phyloP scores from a whole-genome alignment of 176 grass and related monocot genomes.

The Phoenix roebelenii region DNA sequence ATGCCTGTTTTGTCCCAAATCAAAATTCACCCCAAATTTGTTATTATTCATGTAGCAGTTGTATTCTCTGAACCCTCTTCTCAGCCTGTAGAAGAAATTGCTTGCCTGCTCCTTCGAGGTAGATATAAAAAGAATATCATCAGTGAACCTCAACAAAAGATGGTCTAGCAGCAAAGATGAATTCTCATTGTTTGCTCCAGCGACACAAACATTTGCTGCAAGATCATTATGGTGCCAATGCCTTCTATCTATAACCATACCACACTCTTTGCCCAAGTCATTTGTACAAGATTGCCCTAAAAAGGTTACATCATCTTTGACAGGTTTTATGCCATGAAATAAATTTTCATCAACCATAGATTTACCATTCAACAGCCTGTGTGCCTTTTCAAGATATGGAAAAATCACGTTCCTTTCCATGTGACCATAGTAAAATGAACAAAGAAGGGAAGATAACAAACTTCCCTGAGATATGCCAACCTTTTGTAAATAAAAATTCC shows the following conservation, averaged over 20 bases:
- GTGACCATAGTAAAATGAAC: constrained; percentile 74
- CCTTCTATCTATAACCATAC: too few relatives aligned
- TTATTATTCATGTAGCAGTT: constrained; percentile 73
- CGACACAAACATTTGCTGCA: not conserved
- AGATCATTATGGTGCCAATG: not conserved
- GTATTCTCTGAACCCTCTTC: constrained; percentile 63
- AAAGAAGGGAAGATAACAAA: constrained; percentile 65
- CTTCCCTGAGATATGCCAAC: constrained; percentile 82
- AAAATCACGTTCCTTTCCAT: constrained; percentile 54
- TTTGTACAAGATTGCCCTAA: too few relatives aligned
- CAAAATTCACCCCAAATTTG: constrained; percentile 79
- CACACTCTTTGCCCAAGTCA: not conserved
- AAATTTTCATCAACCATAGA: not conserved
- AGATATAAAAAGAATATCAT: constrained; percentile 89
- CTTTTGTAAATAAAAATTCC: constrained; percentile 62
- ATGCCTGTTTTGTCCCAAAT: constrained; percentile 21
- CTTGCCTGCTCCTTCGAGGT: constrained; percentile 55
- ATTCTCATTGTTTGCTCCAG: not conserved
- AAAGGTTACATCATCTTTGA: too few relatives aligned
- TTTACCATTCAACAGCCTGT: not conserved
- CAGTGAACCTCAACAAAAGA: constrained; percentile 71
- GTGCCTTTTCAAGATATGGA: constrained; percentile 28
- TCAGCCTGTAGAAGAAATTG: constrained; percentile 53
- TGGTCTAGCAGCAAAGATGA: constrained; percentile 8
- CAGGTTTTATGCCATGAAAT: too few relatives aligned